Evolutionary conservation across 2,329 filamentous ascomycete species (phyloP).

Genomic region (Aspergillus latus): DNA sequence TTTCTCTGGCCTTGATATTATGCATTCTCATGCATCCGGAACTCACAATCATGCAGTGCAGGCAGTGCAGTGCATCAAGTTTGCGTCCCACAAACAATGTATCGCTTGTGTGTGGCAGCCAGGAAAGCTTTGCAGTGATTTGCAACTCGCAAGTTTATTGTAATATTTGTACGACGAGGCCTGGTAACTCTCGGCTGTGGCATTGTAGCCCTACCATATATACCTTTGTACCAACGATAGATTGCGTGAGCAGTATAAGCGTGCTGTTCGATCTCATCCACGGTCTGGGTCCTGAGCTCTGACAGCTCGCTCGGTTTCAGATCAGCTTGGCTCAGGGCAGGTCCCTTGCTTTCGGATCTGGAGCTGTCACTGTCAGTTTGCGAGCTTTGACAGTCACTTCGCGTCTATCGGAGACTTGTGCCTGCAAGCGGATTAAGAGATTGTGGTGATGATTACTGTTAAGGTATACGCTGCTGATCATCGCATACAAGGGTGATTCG

Average conservation of each 20-base stretch:
- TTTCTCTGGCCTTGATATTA: neutral
- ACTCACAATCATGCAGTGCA: neutral
- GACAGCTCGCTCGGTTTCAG: neutral
- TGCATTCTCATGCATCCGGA: neutral
- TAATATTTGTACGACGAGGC: slow-evolving; percentile 1
- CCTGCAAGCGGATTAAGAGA: neutral
- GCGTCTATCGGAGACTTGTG: no score
- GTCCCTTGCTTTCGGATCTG: neutral
- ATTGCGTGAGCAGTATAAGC: neutral
- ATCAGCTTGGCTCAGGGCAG: neutral
- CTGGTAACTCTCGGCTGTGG: slow-evolving; percentile 1
- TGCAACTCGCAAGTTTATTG: neutral
- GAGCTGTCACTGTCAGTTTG: neutral
- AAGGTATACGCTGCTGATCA: neutral
- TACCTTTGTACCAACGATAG: neutral
- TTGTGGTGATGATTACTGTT: neutral
- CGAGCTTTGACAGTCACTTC: neutral
- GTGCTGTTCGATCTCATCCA: neutral
- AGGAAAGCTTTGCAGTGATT: neutral
- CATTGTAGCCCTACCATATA: neutral
- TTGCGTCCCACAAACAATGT: neutral
- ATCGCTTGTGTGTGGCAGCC: neutral
- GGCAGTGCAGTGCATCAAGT: neutral
- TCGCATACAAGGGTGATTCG: neutral
- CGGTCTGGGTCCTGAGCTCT: neutral